phyloP scores from a whole-genome alignment of 768 basidiomycete species.

The Tricholoma terreum region DNA sequence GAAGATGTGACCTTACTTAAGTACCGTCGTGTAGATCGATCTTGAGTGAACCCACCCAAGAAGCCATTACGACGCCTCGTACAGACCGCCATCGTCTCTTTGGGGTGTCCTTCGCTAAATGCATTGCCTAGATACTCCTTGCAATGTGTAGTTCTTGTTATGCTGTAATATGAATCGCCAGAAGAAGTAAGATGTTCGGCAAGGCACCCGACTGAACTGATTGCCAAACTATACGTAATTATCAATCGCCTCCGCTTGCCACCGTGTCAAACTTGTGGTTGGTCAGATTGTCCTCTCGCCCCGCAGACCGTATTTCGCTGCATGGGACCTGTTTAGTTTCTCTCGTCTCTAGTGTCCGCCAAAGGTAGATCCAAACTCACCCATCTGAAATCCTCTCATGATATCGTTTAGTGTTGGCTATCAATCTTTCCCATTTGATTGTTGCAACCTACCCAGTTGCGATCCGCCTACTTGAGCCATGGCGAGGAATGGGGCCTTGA shows the following conservation, averaged over 20 bases:
- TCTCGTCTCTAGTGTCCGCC: conserved; percentile 16
- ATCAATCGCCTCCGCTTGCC: not conserved
- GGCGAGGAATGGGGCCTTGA: conserved; percentile 74
- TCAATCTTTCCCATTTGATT: conserved; percentile 35
- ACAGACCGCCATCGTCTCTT: conserved; percentile 27
- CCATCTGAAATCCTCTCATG: conserved; percentile 25
- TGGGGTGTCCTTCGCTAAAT: conserved; percentile 27
- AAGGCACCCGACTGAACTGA: not conserved
- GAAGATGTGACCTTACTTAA: not conserved
- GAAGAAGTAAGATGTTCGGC: too few relatives aligned
- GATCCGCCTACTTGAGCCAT: conserved; percentile 42
- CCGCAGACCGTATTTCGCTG: conserved; percentile 23
- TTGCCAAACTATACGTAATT: not conserved
- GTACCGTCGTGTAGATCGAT: conserved; percentile 15
- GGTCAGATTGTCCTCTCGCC: not conserved
- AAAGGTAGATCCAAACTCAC: conserved; percentile 24
- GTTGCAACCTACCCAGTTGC: conserved; percentile 34
- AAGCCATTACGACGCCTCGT: conserved; percentile 13
- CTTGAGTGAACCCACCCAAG: conserved; percentile 18
- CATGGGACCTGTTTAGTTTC: conserved; percentile 43
- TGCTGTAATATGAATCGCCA: too few relatives aligned
- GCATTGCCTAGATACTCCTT: conserved; percentile 2
- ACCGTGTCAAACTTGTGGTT: conserved; percentile 9
- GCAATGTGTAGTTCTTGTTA: not conserved
- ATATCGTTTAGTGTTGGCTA: conserved; percentile 15